These are phyloP conservation scores for Apocynum venetum DNA, from an alignment of 257 asterid species.

Conservation along the genomic window DNA sequence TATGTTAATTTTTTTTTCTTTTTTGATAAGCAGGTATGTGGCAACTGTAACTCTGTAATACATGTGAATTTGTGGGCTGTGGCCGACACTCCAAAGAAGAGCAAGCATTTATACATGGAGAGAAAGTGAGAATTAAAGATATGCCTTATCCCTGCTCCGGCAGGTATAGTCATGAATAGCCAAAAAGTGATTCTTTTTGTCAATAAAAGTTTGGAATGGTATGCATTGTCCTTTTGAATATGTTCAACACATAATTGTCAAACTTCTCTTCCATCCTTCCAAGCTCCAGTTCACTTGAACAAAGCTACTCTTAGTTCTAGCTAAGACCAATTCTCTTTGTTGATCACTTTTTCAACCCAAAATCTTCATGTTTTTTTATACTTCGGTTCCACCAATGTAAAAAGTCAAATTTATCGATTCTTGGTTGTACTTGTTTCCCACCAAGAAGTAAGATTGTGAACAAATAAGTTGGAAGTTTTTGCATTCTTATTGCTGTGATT, in stretches of 20 bases:
- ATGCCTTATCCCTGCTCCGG: not conserved
- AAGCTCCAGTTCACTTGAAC: conserved; percentile 1
- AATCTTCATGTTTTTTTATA: not conserved
- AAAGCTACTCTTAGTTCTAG: not conserved
- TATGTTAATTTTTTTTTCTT: no score
- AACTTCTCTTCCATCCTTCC: not conserved
- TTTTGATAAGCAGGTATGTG: no score
- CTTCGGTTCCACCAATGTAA: conserved; percentile 6
- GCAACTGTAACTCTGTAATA: no score
- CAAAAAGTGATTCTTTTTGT: not conserved
- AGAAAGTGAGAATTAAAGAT: not conserved
- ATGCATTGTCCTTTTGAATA: not conserved
- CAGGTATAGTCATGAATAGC: not conserved
- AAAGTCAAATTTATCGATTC: not conserved
- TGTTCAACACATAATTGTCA: not conserved
- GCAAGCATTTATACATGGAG: no score
- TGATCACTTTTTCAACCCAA: not conserved
- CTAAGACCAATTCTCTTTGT: not conserved
- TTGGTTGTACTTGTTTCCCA: not conserved
- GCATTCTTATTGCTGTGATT: not conserved
- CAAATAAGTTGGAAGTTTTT: not conserved
- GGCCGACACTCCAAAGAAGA: not conserved
- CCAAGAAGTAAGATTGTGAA: not conserved
- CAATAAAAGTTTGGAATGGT: conserved; percentile 5
- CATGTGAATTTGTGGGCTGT: no score